A percentile compares a stretch with the other conserved stretches of the same genome.
Evolutionary conservation across 768 basidiomycete species (phyloP).

Genomic region (Kwoniella mangroviensis): DNA sequence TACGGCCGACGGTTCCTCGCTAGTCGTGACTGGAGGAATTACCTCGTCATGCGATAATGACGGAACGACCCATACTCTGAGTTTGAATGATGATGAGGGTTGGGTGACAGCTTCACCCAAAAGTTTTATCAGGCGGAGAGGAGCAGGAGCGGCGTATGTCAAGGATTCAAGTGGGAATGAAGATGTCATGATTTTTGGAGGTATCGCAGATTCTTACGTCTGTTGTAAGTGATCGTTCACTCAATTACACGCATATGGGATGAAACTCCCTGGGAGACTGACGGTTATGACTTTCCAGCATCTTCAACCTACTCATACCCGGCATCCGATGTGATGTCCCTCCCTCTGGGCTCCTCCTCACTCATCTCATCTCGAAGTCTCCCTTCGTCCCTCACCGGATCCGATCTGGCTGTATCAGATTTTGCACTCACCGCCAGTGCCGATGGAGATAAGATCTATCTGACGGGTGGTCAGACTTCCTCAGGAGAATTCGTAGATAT

Average conservation of each 20-base stretch:
- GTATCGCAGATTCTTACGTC: slow-evolving; percentile 51
- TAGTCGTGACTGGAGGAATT: slow-evolving; percentile 54
- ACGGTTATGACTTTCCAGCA: slow-evolving; percentile 18
- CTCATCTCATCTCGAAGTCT: slow-evolving; percentile 34
- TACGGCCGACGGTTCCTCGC: slow-evolving; percentile 28
- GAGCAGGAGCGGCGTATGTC: slow-evolving; percentile 43
- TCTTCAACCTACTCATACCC: slow-evolving; percentile 50
- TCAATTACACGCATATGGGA: background rate
- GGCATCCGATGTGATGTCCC: slow-evolving; percentile 47
- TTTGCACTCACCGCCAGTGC: slow-evolving; percentile 46
- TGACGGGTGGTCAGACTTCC: slow-evolving; percentile 49
- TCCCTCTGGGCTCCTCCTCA: slow-evolving; percentile 42
- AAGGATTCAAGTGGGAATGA: slow-evolving; percentile 32
- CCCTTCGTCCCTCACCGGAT: slow-evolving; percentile 41
- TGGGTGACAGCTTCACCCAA: slow-evolving; percentile 42
- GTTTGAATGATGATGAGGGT: slow-evolving; percentile 23
- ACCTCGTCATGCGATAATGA: slow-evolving; percentile 49
- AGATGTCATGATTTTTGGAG: slow-evolving; percentile 51
- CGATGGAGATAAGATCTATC: slow-evolving; percentile 38
- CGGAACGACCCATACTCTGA: slow-evolving; percentile 43
- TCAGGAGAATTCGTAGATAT: slow-evolving; percentile 48
- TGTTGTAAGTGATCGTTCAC: slow-evolving; percentile 46
- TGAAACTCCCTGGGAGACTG: background rate
- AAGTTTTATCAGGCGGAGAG: slow-evolving; percentile 42
- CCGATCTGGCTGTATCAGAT: slow-evolving; percentile 48